Conservation (phyloP, 805 yeast genomes). For the Candida yuanshanica region DNA sequence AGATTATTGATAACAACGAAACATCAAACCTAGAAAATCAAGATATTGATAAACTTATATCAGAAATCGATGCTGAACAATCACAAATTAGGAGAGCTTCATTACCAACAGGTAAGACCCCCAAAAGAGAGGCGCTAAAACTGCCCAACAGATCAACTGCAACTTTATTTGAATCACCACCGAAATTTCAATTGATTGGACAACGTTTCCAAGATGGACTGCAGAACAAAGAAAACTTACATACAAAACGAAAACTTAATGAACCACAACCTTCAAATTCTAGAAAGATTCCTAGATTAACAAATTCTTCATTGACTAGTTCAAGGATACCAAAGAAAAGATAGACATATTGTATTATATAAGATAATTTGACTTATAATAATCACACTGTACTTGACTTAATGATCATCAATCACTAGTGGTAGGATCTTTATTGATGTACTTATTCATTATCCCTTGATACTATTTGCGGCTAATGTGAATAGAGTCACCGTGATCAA, state of each 20-base stretch:
- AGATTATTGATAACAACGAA: constrained; percentile 9
- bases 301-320: neutral
- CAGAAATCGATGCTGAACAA: constrained; percentile 22
- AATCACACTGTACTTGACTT: neutral
- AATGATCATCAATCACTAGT: too few relatives aligned
- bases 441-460: too few relatives aligned
- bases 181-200: constrained; percentile 24
- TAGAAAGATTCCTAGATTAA: constrained; percentile 9
- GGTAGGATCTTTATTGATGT: too few relatives aligned
- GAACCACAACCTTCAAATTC: constrained; percentile 2
- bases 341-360: neutral
- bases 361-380: neutral
- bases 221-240: constrained; percentile 1
- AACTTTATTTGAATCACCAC: constrained; percentile 15
- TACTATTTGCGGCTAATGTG: too few relatives aligned
- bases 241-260: constrained; percentile 10
- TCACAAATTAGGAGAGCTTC: constrained; percentile 18
- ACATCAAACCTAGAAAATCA: constrained; percentile 14
- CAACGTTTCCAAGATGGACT: constrained; percentile 17
- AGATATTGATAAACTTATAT: constrained; percentile 17
- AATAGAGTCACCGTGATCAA: too few relatives aligned
- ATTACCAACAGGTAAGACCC: constrained; percentile 28
- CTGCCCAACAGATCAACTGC: constrained; percentile 11
- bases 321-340: neutral
- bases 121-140: constrained; percentile 15